Evolutionary conservation across 1,139 yeast species (phyloP), one percentile per base, ranked within the genome.

Genomic region (Candida sojae): DNA sequence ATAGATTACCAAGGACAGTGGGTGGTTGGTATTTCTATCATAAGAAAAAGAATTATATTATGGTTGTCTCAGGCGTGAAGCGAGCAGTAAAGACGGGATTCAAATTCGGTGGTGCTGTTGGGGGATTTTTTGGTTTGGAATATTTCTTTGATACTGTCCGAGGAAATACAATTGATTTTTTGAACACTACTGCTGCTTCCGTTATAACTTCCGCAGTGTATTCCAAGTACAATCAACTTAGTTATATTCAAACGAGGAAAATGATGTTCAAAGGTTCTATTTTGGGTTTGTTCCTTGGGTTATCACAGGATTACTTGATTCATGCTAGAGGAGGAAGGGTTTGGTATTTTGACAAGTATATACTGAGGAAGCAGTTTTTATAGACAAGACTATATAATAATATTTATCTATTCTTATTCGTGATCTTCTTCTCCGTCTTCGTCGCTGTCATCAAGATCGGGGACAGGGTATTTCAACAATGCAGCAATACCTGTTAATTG

Each of bases 1-100:
- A 89, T 60, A 67, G 96, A 42, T 70, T 90, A 52, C 96, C 96
- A 4, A 74, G 70, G 23, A 84, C 87, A 0, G 87, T 84, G 47
- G 93, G 91, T 32, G 95, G 93, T 0, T 89, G 96, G 96, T 90
- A 87, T 62, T 87, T 86, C 62, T 89, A 90, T 66, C 96, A 89
- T 66, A 89, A 88, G 66, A 79, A 90, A 55, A 89, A 88, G 69
- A 87, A 88, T 64, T 88, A 88, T 63, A 87, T 86, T 39, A 83
- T 89, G 69, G 67, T 87, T 38, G 73, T 80, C 47, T 71, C 70
- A 26, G 89, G 88, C 0, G 64, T 80, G 53, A 68, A 67, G 12
- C 53, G 59, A 11, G 88, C 84, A 0, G 52, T 76, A 26, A 64
- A 61, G 47, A 74, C 71, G 26, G 77, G 80, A 0, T 46, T 66